Base-by-base conservation (phyloP, 345 rosid species). In the Nephelium lappaceum region DNA sequence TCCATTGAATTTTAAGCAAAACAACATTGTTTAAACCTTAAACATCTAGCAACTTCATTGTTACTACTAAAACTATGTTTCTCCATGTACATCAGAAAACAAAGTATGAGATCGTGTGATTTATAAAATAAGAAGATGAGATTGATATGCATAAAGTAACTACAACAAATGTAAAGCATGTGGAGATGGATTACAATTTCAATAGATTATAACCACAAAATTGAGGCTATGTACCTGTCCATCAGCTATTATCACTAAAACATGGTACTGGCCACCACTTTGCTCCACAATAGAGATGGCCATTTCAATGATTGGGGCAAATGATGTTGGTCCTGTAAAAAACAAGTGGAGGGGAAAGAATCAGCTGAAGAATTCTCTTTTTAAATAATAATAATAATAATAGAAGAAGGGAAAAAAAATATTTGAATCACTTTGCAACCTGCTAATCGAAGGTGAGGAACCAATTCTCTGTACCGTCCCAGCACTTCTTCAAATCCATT, bases 181-280 rank as follows among this genome's bases (percentile, higher is more conserved):
- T 10, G 77, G 10, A 5, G 23, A 18, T 27, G 11, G 10, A 62
- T 27, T 64, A 74, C 36, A 43, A 39, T 16, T 74, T 74, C 53
- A 5, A 62, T 9, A 3, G 12, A 62, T 25, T 4, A 61, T 24
- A 42, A 62, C 11, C 24, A 36, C 15, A 47, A 23, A 65, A 74
- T 14, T 61, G 69, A 63, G 27, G 27, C 23, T 38, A 60, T 51
- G 21, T 86, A 94, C 98, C 98, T 94, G 99, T 14, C 99, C 99
- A 82, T 96, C 99, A 21, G 99, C 99, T 74, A 96, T 91, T 78
- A 96, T 91, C 84, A 94, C 66, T 82, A 96, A 78, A 41, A 96
- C 99, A 69, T 96, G 99, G 88, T 94, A 96, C 72, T 96, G 99
- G 36, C 98, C 98, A 63, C 93, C 90, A 78, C 97, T 94, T 84